A percentile compares a stretch with the other conserved stretches of the same genome.
These are phyloP conservation scores for Helotiales sp. DNA, from an alignment of 2,329 filamentous ascomycete species.

Conservation along the genomic window DNA sequence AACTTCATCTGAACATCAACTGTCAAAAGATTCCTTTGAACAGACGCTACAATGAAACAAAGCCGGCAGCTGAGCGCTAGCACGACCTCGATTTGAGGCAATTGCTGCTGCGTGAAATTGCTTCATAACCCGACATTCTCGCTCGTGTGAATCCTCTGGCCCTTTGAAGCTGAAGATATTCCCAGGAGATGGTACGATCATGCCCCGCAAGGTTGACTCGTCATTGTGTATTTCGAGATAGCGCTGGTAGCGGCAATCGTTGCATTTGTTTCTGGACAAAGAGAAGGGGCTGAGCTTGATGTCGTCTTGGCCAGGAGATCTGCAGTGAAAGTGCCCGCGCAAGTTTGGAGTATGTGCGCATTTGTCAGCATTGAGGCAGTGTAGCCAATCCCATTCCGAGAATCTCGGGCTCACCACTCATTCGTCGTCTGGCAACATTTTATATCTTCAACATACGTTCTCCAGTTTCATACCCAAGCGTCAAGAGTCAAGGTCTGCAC, in stretches of 20 bases:
- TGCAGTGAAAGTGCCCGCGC: background rate
- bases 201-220: background rate
- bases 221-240: background rate
- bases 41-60: background rate
- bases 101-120: background rate
- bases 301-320: background rate
- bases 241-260: background rate
- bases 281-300: background rate
- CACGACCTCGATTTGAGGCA: background rate
- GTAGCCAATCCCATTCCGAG: background rate
- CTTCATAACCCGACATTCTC: background rate
- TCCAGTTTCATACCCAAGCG: too few relatives aligned
- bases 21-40: background rate
- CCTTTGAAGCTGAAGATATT: background rate
- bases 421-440: too few relatives aligned
- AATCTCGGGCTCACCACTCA: background rate
- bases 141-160: background rate
- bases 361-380: background rate
- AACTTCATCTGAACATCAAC: conserved; percentile 9
- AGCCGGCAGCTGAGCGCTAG: background rate
- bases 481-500: too few relatives aligned
- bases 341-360: background rate
- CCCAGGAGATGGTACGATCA: background rate
- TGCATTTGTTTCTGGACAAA: background rate
- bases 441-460: too few relatives aligned